Evolutionary conservation across 208 protist genomes (phyloP).

Genomic region (Kentomonas sorsogonicus): DNA sequence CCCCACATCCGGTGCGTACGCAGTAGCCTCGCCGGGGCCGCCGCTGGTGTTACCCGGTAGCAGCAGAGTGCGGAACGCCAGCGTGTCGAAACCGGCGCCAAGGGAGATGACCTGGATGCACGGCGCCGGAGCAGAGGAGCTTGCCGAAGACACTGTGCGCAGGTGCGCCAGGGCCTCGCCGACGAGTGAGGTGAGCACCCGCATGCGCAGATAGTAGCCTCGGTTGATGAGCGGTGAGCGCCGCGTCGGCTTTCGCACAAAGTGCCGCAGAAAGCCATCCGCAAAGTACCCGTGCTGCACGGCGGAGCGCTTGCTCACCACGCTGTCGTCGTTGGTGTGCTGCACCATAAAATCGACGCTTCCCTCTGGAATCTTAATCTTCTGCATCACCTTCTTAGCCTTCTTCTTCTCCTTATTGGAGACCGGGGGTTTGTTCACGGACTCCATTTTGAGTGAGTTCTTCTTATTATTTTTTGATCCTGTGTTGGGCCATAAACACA

Average conservation of each 20-base stretch:
- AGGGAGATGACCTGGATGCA: constrained; percentile 81
- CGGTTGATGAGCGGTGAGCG: constrained; percentile 88
- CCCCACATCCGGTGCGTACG: background rate
- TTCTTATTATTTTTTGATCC: background rate
- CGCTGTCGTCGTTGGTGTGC: constrained; percentile 90
- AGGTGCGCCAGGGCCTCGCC: background rate
- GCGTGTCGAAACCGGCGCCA: constrained; percentile 85
- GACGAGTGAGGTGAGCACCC: constrained; percentile 12
- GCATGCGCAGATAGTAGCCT: constrained; percentile 86
- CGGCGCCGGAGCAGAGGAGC: background rate
- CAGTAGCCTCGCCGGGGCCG: too few species aligned
- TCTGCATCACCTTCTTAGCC: constrained; percentile 36
- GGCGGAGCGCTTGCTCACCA: constrained; percentile 87
- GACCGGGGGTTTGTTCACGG: constrained; percentile 6
- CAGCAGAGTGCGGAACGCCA: constrained; percentile 55
- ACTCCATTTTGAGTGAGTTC: constrained; percentile 1
- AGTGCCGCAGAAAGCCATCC: constrained; percentile 71
- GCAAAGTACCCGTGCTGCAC: constrained; percentile 62
- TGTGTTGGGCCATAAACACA: background rate
- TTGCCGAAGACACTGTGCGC: background rate
- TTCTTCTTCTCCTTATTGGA: constrained; percentile 54
- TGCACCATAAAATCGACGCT: constrained; percentile 78
- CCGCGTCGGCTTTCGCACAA: constrained; percentile 73
- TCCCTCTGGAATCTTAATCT: constrained; percentile 26
- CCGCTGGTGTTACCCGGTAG: too few species aligned